phyloP scores from a whole-genome alignment of 2,329 filamentous ascomycete species.

The Thielaviopsis euricoi region DNA sequence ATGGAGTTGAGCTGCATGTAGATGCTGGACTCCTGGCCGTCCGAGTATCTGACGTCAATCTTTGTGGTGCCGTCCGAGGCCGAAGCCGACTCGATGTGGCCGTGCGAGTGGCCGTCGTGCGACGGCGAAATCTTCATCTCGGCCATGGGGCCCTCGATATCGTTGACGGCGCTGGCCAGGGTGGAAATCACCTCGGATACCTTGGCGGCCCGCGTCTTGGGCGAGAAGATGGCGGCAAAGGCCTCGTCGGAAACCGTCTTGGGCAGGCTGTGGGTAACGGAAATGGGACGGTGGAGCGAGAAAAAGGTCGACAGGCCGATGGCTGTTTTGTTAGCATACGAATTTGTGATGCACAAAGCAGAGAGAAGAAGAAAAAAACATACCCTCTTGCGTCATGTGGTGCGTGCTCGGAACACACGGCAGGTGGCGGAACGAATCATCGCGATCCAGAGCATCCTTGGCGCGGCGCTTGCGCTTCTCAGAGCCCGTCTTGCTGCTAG shows the following conservation, averaged over 20 bases:
- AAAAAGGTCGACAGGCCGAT: constrained; percentile 85
- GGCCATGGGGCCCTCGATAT: constrained; percentile 41
- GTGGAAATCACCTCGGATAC: constrained; percentile 51
- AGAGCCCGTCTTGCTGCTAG: constrained; percentile 26
- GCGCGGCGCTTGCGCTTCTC: constrained; percentile 43
- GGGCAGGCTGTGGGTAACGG: constrained; percentile 67
- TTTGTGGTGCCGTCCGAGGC: constrained; percentile 31
- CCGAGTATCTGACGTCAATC: constrained; percentile 37
- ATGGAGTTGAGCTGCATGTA: constrained; percentile 52
- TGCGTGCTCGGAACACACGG: constrained; percentile 62
- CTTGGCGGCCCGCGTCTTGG: constrained; percentile 31
- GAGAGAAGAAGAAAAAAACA: constrained; percentile 13
- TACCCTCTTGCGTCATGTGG: constrained; percentile 53
- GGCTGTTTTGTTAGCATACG: constrained; percentile 36
- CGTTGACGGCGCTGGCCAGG: constrained; percentile 41
- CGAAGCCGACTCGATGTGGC: constrained; percentile 23
- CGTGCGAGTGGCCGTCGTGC: constrained; percentile 1
- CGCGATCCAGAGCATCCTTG: constrained; percentile 31
- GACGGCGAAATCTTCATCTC: constrained; percentile 27
- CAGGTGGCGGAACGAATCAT: constrained; percentile 37
- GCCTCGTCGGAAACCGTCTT: constrained; percentile 52
- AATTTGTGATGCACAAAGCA: constrained; percentile 12
- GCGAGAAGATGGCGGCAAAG: constrained; percentile 72
- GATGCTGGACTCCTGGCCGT: constrained; percentile 40
- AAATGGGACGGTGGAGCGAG: constrained; percentile 87